phyloP scores from a whole-genome alignment of 176 grass and related monocot species.

The Cocos nucifera region DNA sequence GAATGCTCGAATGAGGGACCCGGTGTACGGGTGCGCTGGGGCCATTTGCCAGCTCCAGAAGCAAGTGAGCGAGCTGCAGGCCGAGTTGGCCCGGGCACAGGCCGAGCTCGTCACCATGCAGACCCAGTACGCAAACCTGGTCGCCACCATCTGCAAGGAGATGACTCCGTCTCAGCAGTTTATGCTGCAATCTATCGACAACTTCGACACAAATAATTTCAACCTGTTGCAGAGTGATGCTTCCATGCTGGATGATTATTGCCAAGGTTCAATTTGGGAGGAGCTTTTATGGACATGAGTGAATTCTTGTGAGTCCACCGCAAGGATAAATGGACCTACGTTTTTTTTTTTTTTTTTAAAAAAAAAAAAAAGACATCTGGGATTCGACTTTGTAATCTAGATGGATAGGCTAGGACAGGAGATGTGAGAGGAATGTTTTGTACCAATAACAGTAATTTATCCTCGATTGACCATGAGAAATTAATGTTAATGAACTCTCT shows the following conservation, averaged over 20 bases:
- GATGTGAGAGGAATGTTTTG: too few relatives aligned
- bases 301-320: too few relatives aligned
- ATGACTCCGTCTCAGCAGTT: slow-evolving; percentile 20
- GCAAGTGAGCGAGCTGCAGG: slow-evolving; percentile 73
- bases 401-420: too few relatives aligned
- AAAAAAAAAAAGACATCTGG: too few relatives aligned
- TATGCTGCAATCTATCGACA: background rate
- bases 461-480: too few relatives aligned
- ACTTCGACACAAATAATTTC: too few relatives aligned
- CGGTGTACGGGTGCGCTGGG: slow-evolving; percentile 80
- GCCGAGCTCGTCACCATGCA: slow-evolving; percentile 58
- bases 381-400: too few relatives aligned
- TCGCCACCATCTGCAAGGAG: slow-evolving; percentile 71
- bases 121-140: slow-evolving; percentile 55
- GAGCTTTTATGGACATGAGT: slow-evolving; percentile 57
- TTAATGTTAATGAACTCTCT: too few relatives aligned
- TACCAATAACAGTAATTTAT: too few relatives aligned
- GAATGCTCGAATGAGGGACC: slow-evolving; percentile 63
- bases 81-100: slow-evolving; percentile 68
- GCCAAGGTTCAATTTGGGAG: slow-evolving; percentile 49
- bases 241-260: slow-evolving; percentile 3
- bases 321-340: slow-evolving; percentile 13
- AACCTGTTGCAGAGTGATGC: background rate
- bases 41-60: slow-evolving; percentile 89
- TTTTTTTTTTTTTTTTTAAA: too few relatives aligned